Evolutionary conservation across 164 flowering plant genomes (phyloP), one percentile per base, ranked within the genome.

Genomic region (Protea cynaroides): DNA sequence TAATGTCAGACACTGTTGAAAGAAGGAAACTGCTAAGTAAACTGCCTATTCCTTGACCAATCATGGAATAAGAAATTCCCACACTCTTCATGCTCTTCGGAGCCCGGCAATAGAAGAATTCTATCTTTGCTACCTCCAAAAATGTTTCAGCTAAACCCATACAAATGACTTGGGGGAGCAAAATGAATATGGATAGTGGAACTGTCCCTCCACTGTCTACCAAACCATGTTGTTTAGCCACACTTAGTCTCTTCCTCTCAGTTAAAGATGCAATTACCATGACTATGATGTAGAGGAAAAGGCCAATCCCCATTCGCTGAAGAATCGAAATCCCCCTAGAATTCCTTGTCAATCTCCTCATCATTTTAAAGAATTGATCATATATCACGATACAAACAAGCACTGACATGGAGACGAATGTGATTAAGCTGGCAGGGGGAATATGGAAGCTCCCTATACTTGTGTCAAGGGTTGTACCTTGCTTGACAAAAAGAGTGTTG

Each of bases 401-500:
- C 87, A 87, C 82, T 34, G 82, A 81, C 2, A 82, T 12, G 15
- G 86, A 83, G 0, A 81, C 58, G 5, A 87, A 62, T 0, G 76
- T 63, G 23, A 40, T 68, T 4, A 87, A 60, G 18, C 86, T 74
- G 24, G 89, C 89, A 1, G 86, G 72, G 0, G 89, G 87, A 66
- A 87, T 78, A 6, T 58, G 47, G 43, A 87, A 80, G n/a, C 56
- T 50, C 13, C 74, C 76, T 9, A 87, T 66, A 18, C 51, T 22
- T 56, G 84, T 55, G 65, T 84, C 62, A 51, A 84, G 8, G 3
- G 76, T 74, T n/a, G 66, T 69, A 3, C 79, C 81, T 67, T 86
- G 88, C 69, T 86, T 86, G 76, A 86, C 74, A 76, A 86, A 86
- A 70, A 86, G 81, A 36, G 90, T 86, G 56, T 84, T 34, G n/a